Conservation (phyloP, 1,284 basidiomycete species). For the Cryptococcus sp. region DNA sequence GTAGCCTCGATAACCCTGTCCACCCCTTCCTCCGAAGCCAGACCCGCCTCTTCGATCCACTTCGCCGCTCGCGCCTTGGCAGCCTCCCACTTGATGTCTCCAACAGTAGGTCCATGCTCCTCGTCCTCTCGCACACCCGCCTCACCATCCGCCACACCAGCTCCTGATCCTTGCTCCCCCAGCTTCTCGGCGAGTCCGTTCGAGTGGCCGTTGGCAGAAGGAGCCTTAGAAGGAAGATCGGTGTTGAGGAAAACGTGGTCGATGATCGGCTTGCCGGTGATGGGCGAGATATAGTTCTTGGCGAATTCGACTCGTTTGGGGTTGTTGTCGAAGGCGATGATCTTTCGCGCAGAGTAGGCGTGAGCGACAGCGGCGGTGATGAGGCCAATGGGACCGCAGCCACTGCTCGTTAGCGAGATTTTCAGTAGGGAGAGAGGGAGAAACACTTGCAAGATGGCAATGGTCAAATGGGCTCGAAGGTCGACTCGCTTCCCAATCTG, state of each 20-base stretch:
- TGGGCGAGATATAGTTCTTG: slow-evolving; percentile 55
- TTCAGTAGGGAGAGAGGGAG: not conserved
- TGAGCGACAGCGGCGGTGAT: slow-evolving; percentile 49
- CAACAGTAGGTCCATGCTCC: slow-evolving; percentile 14
- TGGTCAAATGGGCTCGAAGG: slow-evolving; percentile 35
- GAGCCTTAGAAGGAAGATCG: slow-evolving; percentile 14
- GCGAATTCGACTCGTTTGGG: slow-evolving; percentile 79
- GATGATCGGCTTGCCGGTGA: slow-evolving; percentile 36
- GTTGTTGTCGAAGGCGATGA: slow-evolving; percentile 60
- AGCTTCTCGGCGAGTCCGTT: slow-evolving; percentile 13
- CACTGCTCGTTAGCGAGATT: slow-evolving; percentile 14
- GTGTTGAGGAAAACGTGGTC: slow-evolving; percentile 38
- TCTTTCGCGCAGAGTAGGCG: slow-evolving; percentile 47
- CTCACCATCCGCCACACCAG: slow-evolving; percentile 27
- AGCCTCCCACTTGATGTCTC: slow-evolving; percentile 38
- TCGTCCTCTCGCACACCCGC: slow-evolving; percentile 15
- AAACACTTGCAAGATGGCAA: slow-evolving; percentile 37
- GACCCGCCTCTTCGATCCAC: slow-evolving; percentile 26
- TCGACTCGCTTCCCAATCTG: slow-evolving; percentile 40
- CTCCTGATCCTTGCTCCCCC: slow-evolving; percentile 15
- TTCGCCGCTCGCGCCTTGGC: slow-evolving; percentile 28
- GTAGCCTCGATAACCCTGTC: slow-evolving; percentile 59
- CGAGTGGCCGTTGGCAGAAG: not conserved
- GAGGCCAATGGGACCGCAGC: slow-evolving; percentile 49
- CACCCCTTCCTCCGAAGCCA: slow-evolving; percentile 48